Evolutionary conservation across 2,329 filamentous ascomycete species (phyloP).

Genomic region (Fusarium sp.): DNA sequence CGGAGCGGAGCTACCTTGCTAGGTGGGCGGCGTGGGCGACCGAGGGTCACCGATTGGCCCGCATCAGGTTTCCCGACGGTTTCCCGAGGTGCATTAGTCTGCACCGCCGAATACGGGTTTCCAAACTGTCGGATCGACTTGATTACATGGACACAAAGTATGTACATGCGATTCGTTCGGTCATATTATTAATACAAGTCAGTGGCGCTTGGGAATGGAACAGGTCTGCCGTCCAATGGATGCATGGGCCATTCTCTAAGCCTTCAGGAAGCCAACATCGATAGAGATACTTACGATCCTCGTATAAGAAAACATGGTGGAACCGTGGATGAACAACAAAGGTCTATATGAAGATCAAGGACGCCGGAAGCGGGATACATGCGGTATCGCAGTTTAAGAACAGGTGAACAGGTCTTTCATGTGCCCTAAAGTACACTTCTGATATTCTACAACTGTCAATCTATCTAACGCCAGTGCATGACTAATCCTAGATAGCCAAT

Average conservation of each 20-base stretch:
- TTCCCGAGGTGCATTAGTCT: constrained; percentile 17
- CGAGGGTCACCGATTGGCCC: constrained; percentile 37
- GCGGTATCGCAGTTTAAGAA: constrained; percentile 14
- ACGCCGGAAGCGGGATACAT: background rate
- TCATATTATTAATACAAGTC: constrained; percentile 2
- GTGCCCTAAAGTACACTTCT: constrained; percentile 12
- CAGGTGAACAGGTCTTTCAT: background rate
- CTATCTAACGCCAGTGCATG: constrained; percentile 23
- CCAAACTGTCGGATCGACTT: constrained; percentile 19
- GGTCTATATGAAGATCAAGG: too few relatives aligned
- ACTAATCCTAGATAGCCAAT: constrained; percentile 7
- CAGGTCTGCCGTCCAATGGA: background rate
- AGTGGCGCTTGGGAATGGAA: background rate
- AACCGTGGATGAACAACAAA: background rate
- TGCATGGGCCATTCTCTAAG: too few relatives aligned
- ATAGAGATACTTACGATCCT: too few relatives aligned
- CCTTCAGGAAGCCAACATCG: too few relatives aligned
- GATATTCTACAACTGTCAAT: constrained; percentile 19
- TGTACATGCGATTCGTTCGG: constrained; percentile 20
- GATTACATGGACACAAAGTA: constrained; percentile 14
- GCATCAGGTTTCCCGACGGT: background rate
- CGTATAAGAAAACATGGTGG: too few relatives aligned
- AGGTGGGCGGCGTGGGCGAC: constrained; percentile 36
- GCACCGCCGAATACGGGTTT: constrained; percentile 3
- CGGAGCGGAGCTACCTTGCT: constrained; percentile 35